Evolutionary conservation across 768 basidiomycete genomes (phyloP), one percentile per base, ranked within the genome.

Genomic region (Russula dissimulans): DNA sequence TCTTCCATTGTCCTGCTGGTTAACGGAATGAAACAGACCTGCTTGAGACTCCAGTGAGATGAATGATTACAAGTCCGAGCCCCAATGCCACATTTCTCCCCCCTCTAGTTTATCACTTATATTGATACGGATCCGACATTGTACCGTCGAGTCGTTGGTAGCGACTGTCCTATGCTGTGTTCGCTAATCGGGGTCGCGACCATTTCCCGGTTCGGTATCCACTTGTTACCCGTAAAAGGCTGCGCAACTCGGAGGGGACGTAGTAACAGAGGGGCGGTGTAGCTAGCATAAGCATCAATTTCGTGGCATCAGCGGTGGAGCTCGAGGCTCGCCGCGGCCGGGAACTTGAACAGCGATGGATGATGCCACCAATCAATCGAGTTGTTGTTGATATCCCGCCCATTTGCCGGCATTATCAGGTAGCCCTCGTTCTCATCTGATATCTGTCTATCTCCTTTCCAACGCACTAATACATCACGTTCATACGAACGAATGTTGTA

Each of bases 381-480:
- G 50, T 11, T 34, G 32, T 41, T 45, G 17, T 26, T 29, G 22
- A 26, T 26, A 26, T 44, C 41, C 10, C 34, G 10, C 42, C 9
- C n/a, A 41, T 15, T 12, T 12, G 12, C 31, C 7, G 15, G 8
- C 44, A 29, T 36, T 38, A 15, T 26, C 36, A 14, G 36, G 9
- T 15, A 14, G n/a, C 51, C 26, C n/a, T 31, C 36, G 17, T 39
- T 57, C 55, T 61, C 43, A 46, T 52, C 49, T 61, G 55, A 26
- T 26, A 26, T 41, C 44, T 15, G 38, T 39, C 39, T 14, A 17
- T 48, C 46, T 47, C 56, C 31, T 17, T 49, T 39, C 31, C 46
- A 29, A 44, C 54, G 41, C 48, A 31, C n/a, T 60, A 36, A 44
- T 60, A 55, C 39, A 51, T 61, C 54, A 17, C 60, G 10, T 42